phyloP scores from a whole-genome alignment of 2,329 filamentous ascomycete genomes.

The Fonsecaea pedrosoi region DNA sequence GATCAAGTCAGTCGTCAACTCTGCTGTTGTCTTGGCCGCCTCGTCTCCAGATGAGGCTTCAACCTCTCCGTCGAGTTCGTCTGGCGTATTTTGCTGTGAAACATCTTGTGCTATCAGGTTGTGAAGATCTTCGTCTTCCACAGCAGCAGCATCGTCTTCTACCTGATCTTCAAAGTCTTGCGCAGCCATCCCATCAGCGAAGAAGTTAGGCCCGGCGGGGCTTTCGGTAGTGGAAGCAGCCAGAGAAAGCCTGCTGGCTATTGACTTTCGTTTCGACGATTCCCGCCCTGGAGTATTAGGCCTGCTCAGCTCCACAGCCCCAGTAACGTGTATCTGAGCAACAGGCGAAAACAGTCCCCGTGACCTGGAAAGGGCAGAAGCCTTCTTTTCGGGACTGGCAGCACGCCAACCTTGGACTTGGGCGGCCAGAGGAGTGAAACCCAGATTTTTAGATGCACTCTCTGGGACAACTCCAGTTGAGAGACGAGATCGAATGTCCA shows the following conservation, averaged over 20 bases:
- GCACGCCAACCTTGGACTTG: constrained; percentile 70
- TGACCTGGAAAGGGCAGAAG: constrained; percentile 36
- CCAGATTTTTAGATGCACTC: constrained; percentile 47
- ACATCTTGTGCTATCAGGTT: constrained; percentile 23
- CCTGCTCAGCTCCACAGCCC: constrained; percentile 38
- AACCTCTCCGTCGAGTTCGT: constrained; percentile 19
- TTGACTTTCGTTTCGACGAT: constrained; percentile 33
- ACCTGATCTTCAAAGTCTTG: constrained; percentile 52
- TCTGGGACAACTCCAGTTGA: constrained; percentile 31
- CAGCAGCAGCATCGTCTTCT: constrained; percentile 38
- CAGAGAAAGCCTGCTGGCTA: constrained; percentile 34
- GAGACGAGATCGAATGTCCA: constrained; percentile 30
- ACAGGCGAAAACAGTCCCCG: constrained; percentile 37
- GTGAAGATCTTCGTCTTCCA: constrained; percentile 31
- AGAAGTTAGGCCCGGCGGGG: constrained; percentile 59
- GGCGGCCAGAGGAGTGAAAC: constrained; percentile 69
- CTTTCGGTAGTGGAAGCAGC: constrained; percentile 43
- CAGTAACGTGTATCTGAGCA: constrained; percentile 34
- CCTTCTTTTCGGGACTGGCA: constrained; percentile 57
- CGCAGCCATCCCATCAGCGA: constrained; percentile 67
- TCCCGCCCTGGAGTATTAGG: constrained; percentile 42
- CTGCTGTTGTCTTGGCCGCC: constrained; percentile 18
- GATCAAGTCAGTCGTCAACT: constrained; percentile 36
- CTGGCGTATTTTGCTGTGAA: constrained; percentile 6
- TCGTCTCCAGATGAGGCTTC: constrained; percentile 36